phyloP scores from a whole-genome alignment of 179 eudicot species.

The Silene vulgaris region DNA sequence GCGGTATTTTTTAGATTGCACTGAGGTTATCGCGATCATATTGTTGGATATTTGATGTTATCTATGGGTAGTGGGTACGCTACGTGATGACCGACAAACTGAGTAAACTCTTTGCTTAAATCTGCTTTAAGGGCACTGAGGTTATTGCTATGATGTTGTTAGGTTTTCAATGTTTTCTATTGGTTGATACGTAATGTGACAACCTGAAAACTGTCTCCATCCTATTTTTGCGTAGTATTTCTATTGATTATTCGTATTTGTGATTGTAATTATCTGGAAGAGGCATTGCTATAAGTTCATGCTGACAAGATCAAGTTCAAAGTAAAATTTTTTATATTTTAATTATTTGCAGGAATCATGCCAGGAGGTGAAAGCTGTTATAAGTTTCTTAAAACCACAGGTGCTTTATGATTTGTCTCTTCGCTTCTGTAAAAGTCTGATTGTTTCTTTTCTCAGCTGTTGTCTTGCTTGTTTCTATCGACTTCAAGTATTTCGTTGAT shows the following conservation, averaged over 20 bases:
- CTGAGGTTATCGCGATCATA: too few species aligned
- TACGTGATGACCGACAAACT: too few species aligned
- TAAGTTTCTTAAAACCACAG: conserved; percentile 73
- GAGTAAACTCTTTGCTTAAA: background rate
- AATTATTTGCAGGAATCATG: conserved; percentile 69
- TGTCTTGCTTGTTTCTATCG: conserved; percentile 11
- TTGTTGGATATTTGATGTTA: too few species aligned
- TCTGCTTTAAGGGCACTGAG: background rate
- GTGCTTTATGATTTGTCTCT: conserved; percentile 32
- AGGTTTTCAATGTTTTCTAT: too few species aligned
- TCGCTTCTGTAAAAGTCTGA: conserved; percentile 17
- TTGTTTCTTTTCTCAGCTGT: background rate
- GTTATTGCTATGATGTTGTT: background rate
- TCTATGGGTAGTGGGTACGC: too few species aligned
- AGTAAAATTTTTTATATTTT: conserved; percentile 7
- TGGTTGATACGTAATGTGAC: too few species aligned
- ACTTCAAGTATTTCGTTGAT: background rate
- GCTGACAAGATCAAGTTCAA: background rate
- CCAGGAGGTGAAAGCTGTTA: conserved; percentile 79
- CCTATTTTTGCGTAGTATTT: background rate
- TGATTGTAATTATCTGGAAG: background rate
- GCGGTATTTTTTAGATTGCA: too few species aligned
- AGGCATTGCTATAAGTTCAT: background rate
- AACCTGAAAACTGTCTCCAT: too few species aligned
- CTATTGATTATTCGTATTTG: background rate